Evolutionary conservation across 2,329 filamentous ascomycete genomes (phyloP).

Genomic region (Achaetomium macrosporum): DNA sequence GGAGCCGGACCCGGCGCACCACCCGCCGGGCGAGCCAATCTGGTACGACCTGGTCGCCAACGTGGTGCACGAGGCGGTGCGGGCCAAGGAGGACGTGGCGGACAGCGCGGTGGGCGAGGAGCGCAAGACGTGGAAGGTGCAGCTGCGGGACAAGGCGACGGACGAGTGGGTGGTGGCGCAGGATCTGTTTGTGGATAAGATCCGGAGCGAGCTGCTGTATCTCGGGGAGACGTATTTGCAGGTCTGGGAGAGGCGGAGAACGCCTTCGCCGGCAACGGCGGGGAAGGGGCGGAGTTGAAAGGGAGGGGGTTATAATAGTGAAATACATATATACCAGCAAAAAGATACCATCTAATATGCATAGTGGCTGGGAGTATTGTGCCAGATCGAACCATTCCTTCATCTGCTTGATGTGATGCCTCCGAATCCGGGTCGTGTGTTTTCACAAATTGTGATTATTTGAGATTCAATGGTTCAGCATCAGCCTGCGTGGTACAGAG

Average conservation of each 20-base stretch:
- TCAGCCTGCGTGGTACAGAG: too few species aligned
- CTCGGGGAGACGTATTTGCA: slow-evolving; percentile 93
- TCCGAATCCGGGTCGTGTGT: too few species aligned
- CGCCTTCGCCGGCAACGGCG: slow-evolving; percentile 31
- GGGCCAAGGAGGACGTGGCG: slow-evolving; percentile 74
- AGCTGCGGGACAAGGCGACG: slow-evolving; percentile 73
- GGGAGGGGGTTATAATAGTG: not conserved
- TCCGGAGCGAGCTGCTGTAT: slow-evolving; percentile 83
- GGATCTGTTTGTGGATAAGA: slow-evolving; percentile 86
- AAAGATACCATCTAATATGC: slow-evolving; percentile 3
- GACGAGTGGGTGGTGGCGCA: slow-evolving; percentile 91
- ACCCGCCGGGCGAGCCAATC: slow-evolving; percentile 73
- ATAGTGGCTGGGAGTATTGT: too few species aligned
- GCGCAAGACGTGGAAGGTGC: slow-evolving; percentile 87
- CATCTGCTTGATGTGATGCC: too few species aligned
- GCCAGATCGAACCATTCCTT: too few species aligned
- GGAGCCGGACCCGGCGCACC: slow-evolving; percentile 70
- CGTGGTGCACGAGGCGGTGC: slow-evolving; percentile 79
- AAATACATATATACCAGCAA: too few species aligned
- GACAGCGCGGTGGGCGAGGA: slow-evolving; percentile 70
- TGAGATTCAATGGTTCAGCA: too few species aligned
- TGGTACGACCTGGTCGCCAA: slow-evolving; percentile 96
- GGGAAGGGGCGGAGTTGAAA: slow-evolving; percentile 30
- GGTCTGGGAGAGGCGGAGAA: slow-evolving; percentile 83
- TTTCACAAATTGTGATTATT: too few species aligned